Conservation (phyloP, 2,329 filamentous ascomycete genomes). For the Ilyonectria robusta region DNA sequence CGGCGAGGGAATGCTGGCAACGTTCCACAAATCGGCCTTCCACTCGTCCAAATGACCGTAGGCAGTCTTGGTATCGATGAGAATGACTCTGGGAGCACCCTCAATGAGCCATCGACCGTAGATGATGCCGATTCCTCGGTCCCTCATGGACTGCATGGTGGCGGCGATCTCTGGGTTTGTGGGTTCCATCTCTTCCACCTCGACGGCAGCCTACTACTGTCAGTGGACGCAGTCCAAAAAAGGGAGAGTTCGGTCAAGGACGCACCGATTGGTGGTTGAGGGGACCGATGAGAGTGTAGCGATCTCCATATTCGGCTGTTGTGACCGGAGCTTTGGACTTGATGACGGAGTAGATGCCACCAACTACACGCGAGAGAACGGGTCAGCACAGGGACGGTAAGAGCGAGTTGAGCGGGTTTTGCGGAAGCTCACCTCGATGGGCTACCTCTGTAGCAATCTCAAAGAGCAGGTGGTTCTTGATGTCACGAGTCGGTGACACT, state of each 20-base stretch:
- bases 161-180: constrained; percentile 82
- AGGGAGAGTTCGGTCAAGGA: constrained; percentile 22
- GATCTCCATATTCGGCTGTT: constrained; percentile 97
- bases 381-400: constrained; percentile 33
- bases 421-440: constrained; percentile 80
- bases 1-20: constrained; percentile 93
- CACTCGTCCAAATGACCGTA: constrained; percentile 95
- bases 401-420: constrained; percentile 25
- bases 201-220: constrained; percentile 83
- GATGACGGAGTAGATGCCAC: constrained; percentile 98
- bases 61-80: constrained; percentile 95
- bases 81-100: constrained; percentile 90
- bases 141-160: constrained; percentile 93
- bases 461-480: constrained; percentile 96
- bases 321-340: constrained; percentile 99
- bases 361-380: constrained; percentile 70
- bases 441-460: constrained; percentile 98
- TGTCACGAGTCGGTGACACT: constrained; percentile 73
- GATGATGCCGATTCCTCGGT: constrained; percentile 88
- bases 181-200: constrained; percentile 94
- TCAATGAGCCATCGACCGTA: constrained; percentile 99
- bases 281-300: constrained; percentile 95
- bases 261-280: constrained; percentile 91
- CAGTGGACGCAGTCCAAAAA: constrained; percentile 10
- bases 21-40: constrained; percentile 96